Evolutionary conservation across 2,329 filamentous ascomycete genomes (phyloP).

Genomic region (Sordariomycetes sp.): DNA sequence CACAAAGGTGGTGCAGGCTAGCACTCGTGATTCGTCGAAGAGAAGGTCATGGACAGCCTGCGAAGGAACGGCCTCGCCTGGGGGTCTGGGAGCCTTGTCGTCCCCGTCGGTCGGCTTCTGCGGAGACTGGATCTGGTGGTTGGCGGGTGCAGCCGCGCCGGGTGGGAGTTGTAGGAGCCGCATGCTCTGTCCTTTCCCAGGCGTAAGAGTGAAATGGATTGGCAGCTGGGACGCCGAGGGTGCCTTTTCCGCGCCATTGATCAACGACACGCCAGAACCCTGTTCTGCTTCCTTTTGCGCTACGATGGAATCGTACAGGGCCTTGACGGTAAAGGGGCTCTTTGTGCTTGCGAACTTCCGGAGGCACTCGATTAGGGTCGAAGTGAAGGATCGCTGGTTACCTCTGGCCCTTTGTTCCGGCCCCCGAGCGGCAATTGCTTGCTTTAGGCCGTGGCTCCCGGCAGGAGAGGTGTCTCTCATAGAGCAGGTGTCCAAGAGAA

Average conservation of each 20-base stretch:
- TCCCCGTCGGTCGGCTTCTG: slow-evolving; percentile 12
- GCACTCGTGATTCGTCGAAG: slow-evolving; percentile 52
- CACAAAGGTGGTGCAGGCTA: slow-evolving; percentile 57
- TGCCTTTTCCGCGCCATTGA: slow-evolving; percentile 32
- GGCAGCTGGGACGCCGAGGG: slow-evolving; percentile 28
- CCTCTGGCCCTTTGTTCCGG: slow-evolving; percentile 36
- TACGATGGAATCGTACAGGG: slow-evolving; percentile 45
- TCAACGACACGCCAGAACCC: slow-evolving; percentile 26
- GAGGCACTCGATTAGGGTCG: slow-evolving; percentile 44
- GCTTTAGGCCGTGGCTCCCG: slow-evolving; percentile 46
- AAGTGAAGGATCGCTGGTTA: slow-evolving; percentile 45
- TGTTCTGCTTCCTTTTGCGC: slow-evolving; percentile 32
- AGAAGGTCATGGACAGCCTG: slow-evolving; percentile 41
- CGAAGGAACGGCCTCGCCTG: slow-evolving; percentile 31
- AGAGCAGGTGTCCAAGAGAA: slow-evolving; percentile 52
- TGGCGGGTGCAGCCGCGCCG: slow-evolving; percentile 12
- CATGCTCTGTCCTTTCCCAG: slow-evolving; percentile 40
- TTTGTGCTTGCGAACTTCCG: slow-evolving; percentile 34
- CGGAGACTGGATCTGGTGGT: slow-evolving; percentile 2
- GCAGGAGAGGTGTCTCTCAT: slow-evolving; percentile 37
- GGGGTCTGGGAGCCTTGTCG: not conserved
- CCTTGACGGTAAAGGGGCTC: slow-evolving; percentile 43
- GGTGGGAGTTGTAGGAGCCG: slow-evolving; percentile 36
- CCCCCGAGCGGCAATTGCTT: slow-evolving; percentile 50
- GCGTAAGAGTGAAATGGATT: slow-evolving; percentile 43